Base-by-base conservation (phyloP, 768 basidiomycete genomes). In the Austroboletus festivus region DNA sequence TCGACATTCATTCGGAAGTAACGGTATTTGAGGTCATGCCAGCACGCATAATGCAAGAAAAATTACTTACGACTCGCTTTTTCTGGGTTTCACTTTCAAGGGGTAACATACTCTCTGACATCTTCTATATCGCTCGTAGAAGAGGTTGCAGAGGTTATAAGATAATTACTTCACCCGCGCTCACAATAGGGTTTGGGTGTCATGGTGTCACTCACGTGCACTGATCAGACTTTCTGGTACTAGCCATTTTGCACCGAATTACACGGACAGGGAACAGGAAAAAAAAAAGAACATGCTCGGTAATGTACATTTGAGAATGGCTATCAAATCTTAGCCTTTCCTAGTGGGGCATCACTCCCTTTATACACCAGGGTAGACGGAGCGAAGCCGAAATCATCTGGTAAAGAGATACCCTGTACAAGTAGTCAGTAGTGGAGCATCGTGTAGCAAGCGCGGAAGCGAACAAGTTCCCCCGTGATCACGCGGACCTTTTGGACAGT, bases 381-480 rank as follows among this genome's bases (percentile, higher is more conserved):
- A 5, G 90, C 90, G 60, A 89, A 86, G 6, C 90, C 90, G 61
- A 93, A 91, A 47, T 89, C 83, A 4, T 85, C 82, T 23, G 81
- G 77, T 46, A 91, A 68, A 53, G 73, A 70, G 46, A 92, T 78
- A 37, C 76, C 79, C 89, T 92, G 20, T 39, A 34, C 30, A 37
- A 43, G 20, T n/a, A 30, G 38, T 65, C 34, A 62, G 50, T 42
- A 26, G 30, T 28, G 19, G 34, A 44, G 21, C 42, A 24, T 28
- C 13, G 24, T 37, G 34, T n/a, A 15, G 42, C 50, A 28, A 48
- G 50, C 43, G 34, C 31, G 42, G 31, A 23, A 18, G 68, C 82
- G 49, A 52, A 91, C 89, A 61, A 89, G 68, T 71, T 93, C 89
- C 54, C 88, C 87, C 18, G 87, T 84, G 51, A 92, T 85, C 15